phyloP scores from a whole-genome alignment of 2,329 filamentous ascomycete genomes.

The Fusarium ramigenum region DNA sequence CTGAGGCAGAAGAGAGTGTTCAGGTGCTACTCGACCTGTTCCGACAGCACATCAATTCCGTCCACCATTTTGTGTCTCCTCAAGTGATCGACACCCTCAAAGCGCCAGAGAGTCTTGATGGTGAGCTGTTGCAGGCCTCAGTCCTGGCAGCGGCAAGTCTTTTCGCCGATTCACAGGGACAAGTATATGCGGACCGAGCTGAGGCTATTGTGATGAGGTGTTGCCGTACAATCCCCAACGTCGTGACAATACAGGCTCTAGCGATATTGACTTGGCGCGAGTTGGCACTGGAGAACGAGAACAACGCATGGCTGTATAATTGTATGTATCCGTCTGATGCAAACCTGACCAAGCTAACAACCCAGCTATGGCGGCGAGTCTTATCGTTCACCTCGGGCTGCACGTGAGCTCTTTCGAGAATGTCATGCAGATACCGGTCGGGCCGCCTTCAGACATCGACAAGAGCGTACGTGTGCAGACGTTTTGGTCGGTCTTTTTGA shows the following conservation, averaged over 20 bases:
- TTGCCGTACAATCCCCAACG: neutral
- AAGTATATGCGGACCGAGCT: neutral
- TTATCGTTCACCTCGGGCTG: neutral
- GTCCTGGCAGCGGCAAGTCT: neutral
- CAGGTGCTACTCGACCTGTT: neutral
- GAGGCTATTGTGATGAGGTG: neutral
- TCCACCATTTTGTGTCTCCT: neutral
- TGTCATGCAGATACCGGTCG: neutral
- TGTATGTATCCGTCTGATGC: neutral
- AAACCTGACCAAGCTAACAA: neutral
- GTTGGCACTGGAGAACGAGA: neutral
- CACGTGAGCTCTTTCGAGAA: neutral
- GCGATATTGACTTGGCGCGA: neutral
- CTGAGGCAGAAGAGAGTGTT: neutral
- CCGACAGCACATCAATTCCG: neutral
- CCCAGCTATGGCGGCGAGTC: neutral
- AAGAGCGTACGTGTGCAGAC: neutral
- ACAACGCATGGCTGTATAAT: neutral
- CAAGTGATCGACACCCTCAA: neutral
- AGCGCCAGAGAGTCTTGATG: neutral
- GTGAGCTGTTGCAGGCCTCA: neutral
- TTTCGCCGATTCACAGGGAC: neutral
- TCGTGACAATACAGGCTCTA: neutral
- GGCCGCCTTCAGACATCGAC: neutral
- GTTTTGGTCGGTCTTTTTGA: neutral